phyloP scores from a whole-genome alignment of 2,329 filamentous ascomycete species.

The Exophiala mesophila region DNA sequence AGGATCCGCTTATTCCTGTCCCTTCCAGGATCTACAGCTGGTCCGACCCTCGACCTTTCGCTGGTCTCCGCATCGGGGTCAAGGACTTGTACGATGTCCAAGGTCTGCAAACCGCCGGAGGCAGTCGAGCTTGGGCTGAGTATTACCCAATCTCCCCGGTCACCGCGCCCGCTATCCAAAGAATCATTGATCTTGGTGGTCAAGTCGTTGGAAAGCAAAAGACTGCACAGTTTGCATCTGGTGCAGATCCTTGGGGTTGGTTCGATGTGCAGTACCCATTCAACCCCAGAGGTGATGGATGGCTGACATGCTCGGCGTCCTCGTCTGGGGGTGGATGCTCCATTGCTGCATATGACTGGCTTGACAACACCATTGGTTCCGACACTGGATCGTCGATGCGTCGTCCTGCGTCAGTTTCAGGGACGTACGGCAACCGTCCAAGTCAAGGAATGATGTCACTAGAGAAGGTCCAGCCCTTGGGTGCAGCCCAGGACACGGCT shows the following conservation, averaged over 20 bases:
- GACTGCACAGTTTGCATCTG: conserved; percentile 20
- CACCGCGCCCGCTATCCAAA: conserved; percentile 18
- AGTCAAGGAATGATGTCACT: conserved; percentile 38
- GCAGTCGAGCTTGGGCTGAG: conserved; percentile 15
- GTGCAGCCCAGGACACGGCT: conserved; percentile 41
- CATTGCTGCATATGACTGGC: conserved; percentile 38
- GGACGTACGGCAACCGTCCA: conserved; percentile 43
- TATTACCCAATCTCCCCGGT: conserved; percentile 9
- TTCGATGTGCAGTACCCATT: conserved; percentile 36
- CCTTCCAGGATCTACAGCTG: conserved; percentile 25
- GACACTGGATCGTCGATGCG: conserved; percentile 46
- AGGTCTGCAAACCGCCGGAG: conserved; percentile 18
- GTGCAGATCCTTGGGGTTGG: conserved; percentile 23
- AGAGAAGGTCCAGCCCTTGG: conserved; percentile 42
- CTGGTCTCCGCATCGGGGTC: conserved; percentile 19
- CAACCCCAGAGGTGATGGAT: conserved; percentile 37
- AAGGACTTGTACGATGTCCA: conserved; percentile 21
- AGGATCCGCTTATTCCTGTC: conserved; percentile 12
- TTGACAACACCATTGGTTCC: conserved; percentile 37
- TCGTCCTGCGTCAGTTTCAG: conserved; percentile 40
- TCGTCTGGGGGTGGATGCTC: conserved; percentile 28
- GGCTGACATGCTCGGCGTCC: conserved; percentile 29
- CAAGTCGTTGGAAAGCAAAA: conserved; percentile 19
- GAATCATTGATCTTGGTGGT: conserved; percentile 18
- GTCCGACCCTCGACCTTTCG: conserved; percentile 11